A percentile compares a stretch with the other conserved stretches of the same genome.
These are phyloP conservation scores for Vitis rupestris DNA, from an alignment of 164 flowering plant species.

Conservation along the genomic window DNA sequence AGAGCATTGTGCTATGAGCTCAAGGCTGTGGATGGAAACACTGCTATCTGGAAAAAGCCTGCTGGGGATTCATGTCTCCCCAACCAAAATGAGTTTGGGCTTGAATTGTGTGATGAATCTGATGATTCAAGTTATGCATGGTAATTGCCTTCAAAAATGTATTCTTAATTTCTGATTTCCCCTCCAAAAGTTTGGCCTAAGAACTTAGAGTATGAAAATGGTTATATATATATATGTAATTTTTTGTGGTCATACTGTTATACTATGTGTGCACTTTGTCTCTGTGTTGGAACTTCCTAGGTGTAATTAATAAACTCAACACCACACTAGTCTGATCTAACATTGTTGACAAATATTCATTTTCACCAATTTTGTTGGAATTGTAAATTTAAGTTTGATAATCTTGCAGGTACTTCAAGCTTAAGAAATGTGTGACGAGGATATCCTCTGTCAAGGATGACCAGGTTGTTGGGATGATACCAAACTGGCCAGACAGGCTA, in stretches of 20 bases:
- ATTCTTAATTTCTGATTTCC: background rate
- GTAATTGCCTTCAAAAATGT: conserved; percentile 33
- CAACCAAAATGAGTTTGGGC: conserved; percentile 84
- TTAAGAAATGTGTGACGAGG: conserved; percentile 79
- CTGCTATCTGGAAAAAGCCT: conserved; percentile 95
- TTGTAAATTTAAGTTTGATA: background rate
- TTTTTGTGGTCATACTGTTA: background rate
- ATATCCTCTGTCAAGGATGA: conserved; percentile 60
- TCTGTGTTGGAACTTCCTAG: background rate
- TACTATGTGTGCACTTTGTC: background rate
- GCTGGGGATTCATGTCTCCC: conserved; percentile 71
- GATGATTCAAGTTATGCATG: conserved; percentile 85
- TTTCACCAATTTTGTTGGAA: background rate
- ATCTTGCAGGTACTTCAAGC: conserved; percentile 68
- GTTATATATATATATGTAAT: too few species aligned
- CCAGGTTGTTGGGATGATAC: conserved; percentile 63
- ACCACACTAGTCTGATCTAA: background rate
- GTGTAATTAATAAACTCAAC: background rate
- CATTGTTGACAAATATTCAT: background rate
- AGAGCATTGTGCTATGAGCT: conserved; percentile 87
- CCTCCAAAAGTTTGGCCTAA: background rate
- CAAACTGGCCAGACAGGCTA: conserved; percentile 90
- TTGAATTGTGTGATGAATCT: conserved; percentile 70
- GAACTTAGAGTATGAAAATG: background rate
- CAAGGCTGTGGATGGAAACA: conserved; percentile 92